Percentiles rank a stretch among this genome's conserved stretches.
Evolutionary conservation across 257 asterid species (phyloP).

Genomic region (Solanum chmielewskii): DNA sequence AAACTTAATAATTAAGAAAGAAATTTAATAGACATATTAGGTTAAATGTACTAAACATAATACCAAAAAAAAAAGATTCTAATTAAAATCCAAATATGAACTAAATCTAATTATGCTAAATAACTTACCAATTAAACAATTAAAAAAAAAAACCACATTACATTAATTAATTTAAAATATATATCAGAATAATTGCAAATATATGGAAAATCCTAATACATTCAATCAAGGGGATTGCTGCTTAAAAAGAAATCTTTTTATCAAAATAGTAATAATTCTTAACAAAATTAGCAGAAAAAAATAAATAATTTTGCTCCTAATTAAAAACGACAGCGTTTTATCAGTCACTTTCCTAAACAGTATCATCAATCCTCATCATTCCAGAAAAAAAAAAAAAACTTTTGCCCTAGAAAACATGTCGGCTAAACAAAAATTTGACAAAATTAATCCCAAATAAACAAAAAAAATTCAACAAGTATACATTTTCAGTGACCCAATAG

Average conservation of each 20-base stretch:
- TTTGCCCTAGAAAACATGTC: conserved; percentile 11
- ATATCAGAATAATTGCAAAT: background rate
- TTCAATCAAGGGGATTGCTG: background rate
- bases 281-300: background rate
- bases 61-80: conserved; percentile 13
- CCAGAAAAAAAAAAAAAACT: background rate
- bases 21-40: conserved; percentile 6
- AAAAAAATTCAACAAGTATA: background rate
- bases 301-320: background rate
- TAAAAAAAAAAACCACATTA: background rate
- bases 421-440: background rate
- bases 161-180: background rate
- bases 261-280: background rate
- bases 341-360: background rate
- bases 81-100: background rate
- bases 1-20: background rate
- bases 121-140: background rate
- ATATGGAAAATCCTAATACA: background rate
- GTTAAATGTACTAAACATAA: background rate
- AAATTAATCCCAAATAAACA: background rate
- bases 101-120: background rate
- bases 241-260: background rate
- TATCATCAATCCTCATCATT: background rate
- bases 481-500: conserved; percentile 4
- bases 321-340: conserved; percentile 20